phyloP scores from a whole-genome alignment of 306 rosid genomes.

The Vigna angularis region DNA sequence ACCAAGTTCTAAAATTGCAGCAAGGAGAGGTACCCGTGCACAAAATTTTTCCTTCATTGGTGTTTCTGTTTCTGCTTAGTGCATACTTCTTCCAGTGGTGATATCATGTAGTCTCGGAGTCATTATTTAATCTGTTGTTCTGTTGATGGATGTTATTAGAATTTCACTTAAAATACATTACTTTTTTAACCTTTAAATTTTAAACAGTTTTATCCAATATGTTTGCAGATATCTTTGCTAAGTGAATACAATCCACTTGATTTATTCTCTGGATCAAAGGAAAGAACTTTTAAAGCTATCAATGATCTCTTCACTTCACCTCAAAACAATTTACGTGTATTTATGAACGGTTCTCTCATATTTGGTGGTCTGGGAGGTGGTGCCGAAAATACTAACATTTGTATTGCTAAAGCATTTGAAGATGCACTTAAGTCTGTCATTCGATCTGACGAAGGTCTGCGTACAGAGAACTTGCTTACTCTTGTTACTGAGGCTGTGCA shows the following conservation, averaged over 20 bases:
- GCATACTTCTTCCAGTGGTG: constrained; percentile 31
- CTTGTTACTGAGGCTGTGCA: constrained; percentile 74
- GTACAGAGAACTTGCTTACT: constrained; percentile 66
- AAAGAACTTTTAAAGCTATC: constrained; percentile 77
- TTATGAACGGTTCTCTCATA: constrained; percentile 81
- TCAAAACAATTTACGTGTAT: constrained; percentile 94
- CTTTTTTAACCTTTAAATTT: constrained; percentile 28
- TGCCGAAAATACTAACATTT: constrained; percentile 63
- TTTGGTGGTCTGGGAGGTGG: constrained; percentile 87
- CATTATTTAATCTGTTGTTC: constrained; percentile 28
- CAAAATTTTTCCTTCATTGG: constrained; percentile 1
- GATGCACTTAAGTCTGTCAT: constrained; percentile 74
- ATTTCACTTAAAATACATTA: constrained; percentile 15
- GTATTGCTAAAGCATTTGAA: constrained; percentile 74
- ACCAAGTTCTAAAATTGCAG: constrained; percentile 88
- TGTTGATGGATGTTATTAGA: not conserved
- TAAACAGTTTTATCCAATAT: constrained; percentile 37
- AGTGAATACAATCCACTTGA: constrained; percentile 90
- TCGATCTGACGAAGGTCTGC: constrained; percentile 61
- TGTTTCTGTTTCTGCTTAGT: constrained; percentile 14
- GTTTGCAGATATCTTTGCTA: constrained; percentile 67
- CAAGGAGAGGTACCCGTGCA: constrained; percentile 70
- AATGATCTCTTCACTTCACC: constrained; percentile 83
- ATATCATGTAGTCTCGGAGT: constrained; percentile 31
- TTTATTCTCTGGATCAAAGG: constrained; percentile 85